Evolutionary conservation across 2,329 filamentous ascomycete genomes (phyloP), one percentile per base, ranked within the genome.

Genomic region (Colletotrichum eremochloae): DNA sequence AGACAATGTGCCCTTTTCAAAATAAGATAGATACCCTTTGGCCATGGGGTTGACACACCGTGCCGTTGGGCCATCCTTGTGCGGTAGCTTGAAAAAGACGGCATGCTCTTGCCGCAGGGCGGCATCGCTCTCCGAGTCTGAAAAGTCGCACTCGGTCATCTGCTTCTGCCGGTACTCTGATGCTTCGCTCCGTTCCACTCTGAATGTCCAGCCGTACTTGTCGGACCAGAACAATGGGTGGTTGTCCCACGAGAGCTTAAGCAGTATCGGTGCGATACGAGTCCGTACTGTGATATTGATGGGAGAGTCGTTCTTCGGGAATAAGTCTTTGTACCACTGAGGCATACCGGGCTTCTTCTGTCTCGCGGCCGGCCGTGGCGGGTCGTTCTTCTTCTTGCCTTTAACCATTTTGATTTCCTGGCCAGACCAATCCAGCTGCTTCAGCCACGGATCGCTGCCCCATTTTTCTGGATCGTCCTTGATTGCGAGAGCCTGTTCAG

Each of bases 261-360:
- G 85, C 15, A 99, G 84, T 24, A 99, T 84, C 0, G 96, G 95
- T 0, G 96, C 93, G 77, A 98, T 91, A 65, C 97, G 90, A 44
- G 95, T 97, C 57, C 97, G 90, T 0, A 98, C 95, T 0, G 94
- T 94, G 24, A 99, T 84, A 72, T 86, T 91, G 69, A 98, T 96
- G 56, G 88, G 88, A 0, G 87, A 84, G 71, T 91, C 89, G 33
- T 84, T 91, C 68, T 90, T 94, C 1, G 88, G 77, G 76, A 97
- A 97, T 1, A 99, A 85, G 79, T 95, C 94, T 78, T 96, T 98
- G 83, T 97, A 99, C 96, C 96, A 99, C 75, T 93, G 88, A 0
- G 96, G 96, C 93, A 94, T 96, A 18, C 96, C 96, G 0, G 96
- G 95, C 83, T 93, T 94, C 86, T 98, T 99, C 80, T 99, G 96